Conservation (phyloP, 139 green algal genomes). For the Chlamydomonas sp. region DNA sequence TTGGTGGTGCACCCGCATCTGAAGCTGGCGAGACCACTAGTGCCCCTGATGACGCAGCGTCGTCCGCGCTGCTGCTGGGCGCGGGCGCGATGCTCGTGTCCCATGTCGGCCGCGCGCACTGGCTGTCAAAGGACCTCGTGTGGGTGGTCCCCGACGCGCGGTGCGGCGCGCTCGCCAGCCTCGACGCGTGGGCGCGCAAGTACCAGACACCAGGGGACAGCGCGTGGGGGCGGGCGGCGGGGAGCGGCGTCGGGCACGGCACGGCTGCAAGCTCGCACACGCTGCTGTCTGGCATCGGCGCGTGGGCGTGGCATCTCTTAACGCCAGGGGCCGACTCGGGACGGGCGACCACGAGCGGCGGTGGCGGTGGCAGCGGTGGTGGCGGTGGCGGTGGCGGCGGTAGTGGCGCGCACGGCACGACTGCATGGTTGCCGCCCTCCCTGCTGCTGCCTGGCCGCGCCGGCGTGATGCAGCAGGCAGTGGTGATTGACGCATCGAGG, state of each 20-base stretch:
- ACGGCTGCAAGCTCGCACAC: too few species aligned
- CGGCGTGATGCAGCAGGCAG: conserved; percentile 57
- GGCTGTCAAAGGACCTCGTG: conserved; percentile 63
- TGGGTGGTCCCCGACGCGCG: conserved; percentile 54
- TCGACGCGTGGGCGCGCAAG: neutral
- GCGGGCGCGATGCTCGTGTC: conserved; percentile 18
- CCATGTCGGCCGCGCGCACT: conserved; percentile 40
- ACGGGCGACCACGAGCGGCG: too few species aligned
- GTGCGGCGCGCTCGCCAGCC: conserved; percentile 24
- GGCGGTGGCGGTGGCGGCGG: too few species aligned
- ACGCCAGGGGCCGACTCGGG: too few species aligned
- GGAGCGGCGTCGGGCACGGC: too few species aligned
- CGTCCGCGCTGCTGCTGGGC: conserved; percentile 5
- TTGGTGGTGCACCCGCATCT: conserved; percentile 49
- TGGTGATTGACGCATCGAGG: conserved; percentile 50
- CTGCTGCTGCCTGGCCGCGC: conserved; percentile 19
- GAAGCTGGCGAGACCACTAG: neutral
- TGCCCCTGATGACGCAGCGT: neutral
- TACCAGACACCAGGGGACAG: conserved; percentile 14
- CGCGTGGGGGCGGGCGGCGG: too few species aligned
- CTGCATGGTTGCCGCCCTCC: too few species aligned
- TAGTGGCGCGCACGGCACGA: too few species aligned
- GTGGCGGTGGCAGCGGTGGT: too few species aligned
- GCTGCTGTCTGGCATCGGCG: too few species aligned
- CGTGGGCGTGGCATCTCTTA: too few species aligned